These are phyloP conservation scores for Cylindrodendrum hubeiense DNA, from an alignment of 2,329 filamentous ascomycete species.

Conservation along the genomic window DNA sequence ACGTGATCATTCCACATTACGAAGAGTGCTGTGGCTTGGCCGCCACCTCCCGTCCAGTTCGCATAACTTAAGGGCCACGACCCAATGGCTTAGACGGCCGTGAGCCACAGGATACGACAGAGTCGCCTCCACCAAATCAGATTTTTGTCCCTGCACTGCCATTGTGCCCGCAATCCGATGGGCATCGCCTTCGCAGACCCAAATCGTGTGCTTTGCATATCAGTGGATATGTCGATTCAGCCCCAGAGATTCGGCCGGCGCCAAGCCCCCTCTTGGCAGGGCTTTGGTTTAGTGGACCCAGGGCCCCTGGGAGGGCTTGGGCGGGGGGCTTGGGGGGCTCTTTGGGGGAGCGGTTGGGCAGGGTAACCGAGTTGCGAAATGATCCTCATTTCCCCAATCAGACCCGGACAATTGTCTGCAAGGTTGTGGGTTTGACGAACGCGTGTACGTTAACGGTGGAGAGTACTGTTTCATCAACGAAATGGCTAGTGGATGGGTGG, in stretches of 20 bases:
- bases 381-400: conserved; percentile 31
- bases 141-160: not conserved
- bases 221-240: not conserved
- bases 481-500: not conserved
- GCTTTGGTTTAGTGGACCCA: not conserved
- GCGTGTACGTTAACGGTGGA: not conserved
- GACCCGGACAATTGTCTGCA: conserved; percentile 3
- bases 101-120: conserved; percentile 2
- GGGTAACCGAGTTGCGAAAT: conserved; percentile 22
- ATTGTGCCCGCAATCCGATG: not conserved
- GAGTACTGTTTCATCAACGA: conserved; percentile 9
- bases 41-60: not conserved
- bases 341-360: not conserved
- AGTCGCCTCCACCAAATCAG: not conserved
- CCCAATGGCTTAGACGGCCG: not conserved
- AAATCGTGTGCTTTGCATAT: too few species aligned
- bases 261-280: not conserved
- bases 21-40: not conserved
- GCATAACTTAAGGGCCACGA: not conserved
- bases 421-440: not conserved
- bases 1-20: not conserved
- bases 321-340: not conserved
- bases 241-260: not conserved
- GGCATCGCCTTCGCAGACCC: not conserved
- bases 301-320: not conserved